Conservation (phyloP, 192 early-diverging fungal species). For the Coemansia sp. region DNA sequence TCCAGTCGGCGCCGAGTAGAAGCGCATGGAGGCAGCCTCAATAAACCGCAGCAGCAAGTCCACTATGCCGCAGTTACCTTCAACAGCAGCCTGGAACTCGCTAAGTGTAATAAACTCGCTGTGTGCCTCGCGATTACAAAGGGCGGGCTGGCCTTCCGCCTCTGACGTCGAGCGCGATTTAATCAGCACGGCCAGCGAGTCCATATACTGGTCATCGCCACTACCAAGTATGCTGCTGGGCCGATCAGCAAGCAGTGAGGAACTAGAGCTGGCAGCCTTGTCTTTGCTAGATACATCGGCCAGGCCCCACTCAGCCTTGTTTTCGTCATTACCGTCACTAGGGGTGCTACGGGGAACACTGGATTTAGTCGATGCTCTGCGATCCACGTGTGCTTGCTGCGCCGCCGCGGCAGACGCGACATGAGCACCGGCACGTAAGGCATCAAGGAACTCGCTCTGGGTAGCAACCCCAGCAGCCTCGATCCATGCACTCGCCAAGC, state of each 20-base stretch:
- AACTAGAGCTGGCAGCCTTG: neutral
- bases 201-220: neutral
- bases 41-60: slow-evolving; percentile 32
- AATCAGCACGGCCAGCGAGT: neutral
- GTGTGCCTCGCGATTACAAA: neutral
- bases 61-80: slow-evolving; percentile 18
- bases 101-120: neutral
- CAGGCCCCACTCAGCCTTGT: slow-evolving; percentile 3
- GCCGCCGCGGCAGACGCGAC: neutral
- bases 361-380: neutral
- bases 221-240: neutral
- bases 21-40: neutral
- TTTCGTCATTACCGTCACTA: neutral
- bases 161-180: neutral
- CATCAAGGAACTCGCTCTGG: neutral
- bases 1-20: neutral
- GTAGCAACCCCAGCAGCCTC: neutral
- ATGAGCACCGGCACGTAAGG: neutral
- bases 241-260: neutral
- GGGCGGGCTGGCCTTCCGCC: neutral
- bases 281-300: neutral
- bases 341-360: neutral
- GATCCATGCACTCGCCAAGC: slow-evolving; percentile 9
- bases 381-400: neutral
- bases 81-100: slow-evolving; percentile 13